Conservation (phyloP, 1,139 yeast species). For the Torulaspora globosa region DNA sequence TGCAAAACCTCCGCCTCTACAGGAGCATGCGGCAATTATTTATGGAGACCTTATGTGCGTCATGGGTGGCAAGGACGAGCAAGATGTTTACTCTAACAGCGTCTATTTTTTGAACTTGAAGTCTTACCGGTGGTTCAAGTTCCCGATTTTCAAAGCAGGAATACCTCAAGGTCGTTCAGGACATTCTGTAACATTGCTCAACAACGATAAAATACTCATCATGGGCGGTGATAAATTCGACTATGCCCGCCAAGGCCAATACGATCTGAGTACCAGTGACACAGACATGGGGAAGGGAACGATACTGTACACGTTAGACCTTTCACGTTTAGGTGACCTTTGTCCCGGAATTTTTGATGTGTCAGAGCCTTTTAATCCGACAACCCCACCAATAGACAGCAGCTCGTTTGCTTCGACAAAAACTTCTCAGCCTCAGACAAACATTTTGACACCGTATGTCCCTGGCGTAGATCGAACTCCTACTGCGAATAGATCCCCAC, state of each 20-base stretch:
- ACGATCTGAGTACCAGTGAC: slow-evolving; percentile 43
- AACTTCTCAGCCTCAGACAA: slow-evolving; percentile 12
- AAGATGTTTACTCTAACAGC: slow-evolving; percentile 66
- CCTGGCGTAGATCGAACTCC: slow-evolving; percentile 13
- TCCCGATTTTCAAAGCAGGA: slow-evolving; percentile 48
- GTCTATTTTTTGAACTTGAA: slow-evolving; percentile 74
- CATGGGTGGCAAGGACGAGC: slow-evolving; percentile 83
- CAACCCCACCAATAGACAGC: slow-evolving; percentile 14
- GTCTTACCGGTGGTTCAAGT: slow-evolving; percentile 67
- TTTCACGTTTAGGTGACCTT: slow-evolving; percentile 36
- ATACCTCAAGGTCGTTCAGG: slow-evolving; percentile 87
- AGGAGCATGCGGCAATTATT: slow-evolving; percentile 84
- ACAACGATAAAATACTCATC: slow-evolving; percentile 62
- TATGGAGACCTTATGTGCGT: slow-evolving; percentile 78
- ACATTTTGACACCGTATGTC: slow-evolving; percentile 16
- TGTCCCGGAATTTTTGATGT: slow-evolving; percentile 37
- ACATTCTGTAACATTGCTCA: slow-evolving; percentile 77
- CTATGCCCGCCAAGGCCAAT: slow-evolving; percentile 46
- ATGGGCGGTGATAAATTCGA: slow-evolving; percentile 91
- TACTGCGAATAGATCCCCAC: slow-evolving; percentile 4
- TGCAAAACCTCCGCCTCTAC: slow-evolving; percentile 75
- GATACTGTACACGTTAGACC: slow-evolving; percentile 60
- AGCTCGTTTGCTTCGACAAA: slow-evolving; percentile 4
- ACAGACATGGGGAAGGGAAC: slow-evolving; percentile 53
- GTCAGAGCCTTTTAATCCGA: slow-evolving; percentile 11